Evolutionary conservation across 2,329 filamentous ascomycete genomes (phyloP).

Genomic region (Metarhizium brunneum): DNA sequence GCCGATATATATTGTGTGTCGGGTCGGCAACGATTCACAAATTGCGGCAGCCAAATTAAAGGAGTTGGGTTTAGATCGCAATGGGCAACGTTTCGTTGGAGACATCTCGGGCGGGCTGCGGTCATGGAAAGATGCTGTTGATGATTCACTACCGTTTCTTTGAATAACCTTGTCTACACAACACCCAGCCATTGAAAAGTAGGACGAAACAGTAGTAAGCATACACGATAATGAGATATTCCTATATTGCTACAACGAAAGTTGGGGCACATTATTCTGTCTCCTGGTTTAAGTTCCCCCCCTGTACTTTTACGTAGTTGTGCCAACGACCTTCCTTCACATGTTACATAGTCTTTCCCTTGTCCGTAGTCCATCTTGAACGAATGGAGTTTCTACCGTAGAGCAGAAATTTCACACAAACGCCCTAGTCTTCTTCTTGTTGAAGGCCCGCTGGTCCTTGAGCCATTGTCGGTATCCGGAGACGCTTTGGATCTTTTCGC

Average conservation of each 20-base stretch:
- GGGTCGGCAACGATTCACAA: conserved; percentile 73
- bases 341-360: conserved; percentile 1
- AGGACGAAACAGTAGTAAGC: not conserved
- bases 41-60: conserved; percentile 57
- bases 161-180: conserved; percentile 15
- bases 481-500: conserved; percentile 94
- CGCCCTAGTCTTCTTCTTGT: conserved; percentile 76
- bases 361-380: not conserved
- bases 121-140: conserved; percentile 64
- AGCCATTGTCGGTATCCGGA: conserved; percentile 88
- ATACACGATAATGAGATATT: not conserved
- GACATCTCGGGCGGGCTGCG: conserved; percentile 64
- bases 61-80: conserved; percentile 44
- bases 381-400: conserved; percentile 2
- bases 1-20: conserved; percentile 63
- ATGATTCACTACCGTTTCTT: conserved; percentile 45
- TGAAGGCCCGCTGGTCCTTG: conserved; percentile 95
- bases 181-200: not conserved
- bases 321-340: not conserved
- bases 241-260: conserved; percentile 8
- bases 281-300: not conserved
- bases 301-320: not conserved
- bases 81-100: conserved; percentile 49
- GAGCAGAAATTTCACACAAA: conserved; percentile 38
- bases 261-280: not conserved